Evolutionary conservation across 2,329 filamentous ascomycete genomes (phyloP).

Genomic region (Chalaropsis thielavioides): DNA sequence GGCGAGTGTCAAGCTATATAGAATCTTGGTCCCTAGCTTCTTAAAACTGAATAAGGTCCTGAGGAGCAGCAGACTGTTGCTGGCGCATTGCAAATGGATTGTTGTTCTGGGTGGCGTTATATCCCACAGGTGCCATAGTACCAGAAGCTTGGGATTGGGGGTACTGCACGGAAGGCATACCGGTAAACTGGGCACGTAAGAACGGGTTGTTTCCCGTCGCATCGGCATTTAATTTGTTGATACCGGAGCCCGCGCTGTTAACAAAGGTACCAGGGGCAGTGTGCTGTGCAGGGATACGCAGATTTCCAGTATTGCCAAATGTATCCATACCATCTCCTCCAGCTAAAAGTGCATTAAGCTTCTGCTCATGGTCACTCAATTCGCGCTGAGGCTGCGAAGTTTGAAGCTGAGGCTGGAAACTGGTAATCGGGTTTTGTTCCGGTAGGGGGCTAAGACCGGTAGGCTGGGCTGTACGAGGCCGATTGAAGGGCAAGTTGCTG

Average conservation of each 20-base stretch:
- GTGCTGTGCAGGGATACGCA: constrained; percentile 90
- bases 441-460: constrained; percentile 61
- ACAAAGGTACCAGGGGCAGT: constrained; percentile 93
- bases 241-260: constrained; percentile 80
- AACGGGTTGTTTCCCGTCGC: constrained; percentile 85
- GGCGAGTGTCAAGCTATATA: not conserved
- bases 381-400: constrained; percentile 40
- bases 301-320: constrained; percentile 90
- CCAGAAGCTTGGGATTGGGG: constrained; percentile 36
- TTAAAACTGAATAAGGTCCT: constrained; percentile 52
- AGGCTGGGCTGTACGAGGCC: constrained; percentile 37
- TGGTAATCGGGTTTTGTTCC: constrained; percentile 65
- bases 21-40: not conserved
- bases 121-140: constrained; percentile 42
- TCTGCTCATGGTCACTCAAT: constrained; percentile 50
- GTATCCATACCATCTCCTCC: constrained; percentile 90
- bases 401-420: constrained; percentile 30
- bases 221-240: constrained; percentile 51
- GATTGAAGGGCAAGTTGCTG: constrained; percentile 38
- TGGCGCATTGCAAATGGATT: constrained; percentile 43
- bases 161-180: constrained; percentile 50
- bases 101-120: constrained; percentile 32
- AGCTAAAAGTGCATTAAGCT: constrained; percentile 73
- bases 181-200: constrained; percentile 68
- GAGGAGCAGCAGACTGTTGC: constrained; percentile 32